A percentile compares a stretch with the other conserved stretches of the same genome.
Conservation (phyloP, 2,329 filamentous ascomycete genomes). For the Fusarium oligoseptatum region DNA sequence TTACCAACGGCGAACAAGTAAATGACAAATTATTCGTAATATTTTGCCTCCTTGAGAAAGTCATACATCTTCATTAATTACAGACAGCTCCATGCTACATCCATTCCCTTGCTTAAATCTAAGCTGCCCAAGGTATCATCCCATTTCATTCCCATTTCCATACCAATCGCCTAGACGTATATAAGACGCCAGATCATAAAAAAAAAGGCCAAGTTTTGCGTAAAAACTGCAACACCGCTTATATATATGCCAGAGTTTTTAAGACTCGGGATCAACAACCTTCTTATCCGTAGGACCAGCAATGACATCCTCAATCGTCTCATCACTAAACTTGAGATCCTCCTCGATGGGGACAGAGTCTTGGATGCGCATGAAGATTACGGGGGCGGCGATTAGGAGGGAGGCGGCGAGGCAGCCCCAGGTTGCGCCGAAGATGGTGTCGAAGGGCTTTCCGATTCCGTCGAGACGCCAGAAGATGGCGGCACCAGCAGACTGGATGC, state of each 20-base stretch:
- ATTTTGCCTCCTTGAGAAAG: background rate
- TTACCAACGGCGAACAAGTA: background rate
- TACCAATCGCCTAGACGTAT: background rate
- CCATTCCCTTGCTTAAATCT: background rate
- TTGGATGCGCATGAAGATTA: constrained; percentile 82
- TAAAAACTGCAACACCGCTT: background rate
- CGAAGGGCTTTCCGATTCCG: constrained; percentile 63
- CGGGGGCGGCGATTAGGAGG: constrained; percentile 80
- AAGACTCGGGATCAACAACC: constrained; percentile 35
- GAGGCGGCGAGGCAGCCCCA: constrained; percentile 82
- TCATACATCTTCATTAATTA: constrained; percentile 8
- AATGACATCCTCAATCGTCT: constrained; percentile 79
- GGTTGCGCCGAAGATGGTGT: constrained; percentile 75
- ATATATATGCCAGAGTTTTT: background rate
- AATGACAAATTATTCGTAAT: background rate
- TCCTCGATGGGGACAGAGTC: constrained; percentile 82
- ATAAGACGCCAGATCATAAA: constrained; percentile 8
- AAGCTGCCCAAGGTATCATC: background rate
- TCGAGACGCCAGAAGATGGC: constrained; percentile 48
- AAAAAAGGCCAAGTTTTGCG: constrained; percentile 19
- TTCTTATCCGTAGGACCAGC: constrained; percentile 29
- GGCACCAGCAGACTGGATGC: constrained; percentile 46
- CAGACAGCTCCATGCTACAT: background rate
- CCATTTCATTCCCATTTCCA: background rate
- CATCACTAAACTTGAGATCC: constrained; percentile 87